Conservation (phyloP, 805 yeast species). For the Teunomyces tritomae region DNA sequence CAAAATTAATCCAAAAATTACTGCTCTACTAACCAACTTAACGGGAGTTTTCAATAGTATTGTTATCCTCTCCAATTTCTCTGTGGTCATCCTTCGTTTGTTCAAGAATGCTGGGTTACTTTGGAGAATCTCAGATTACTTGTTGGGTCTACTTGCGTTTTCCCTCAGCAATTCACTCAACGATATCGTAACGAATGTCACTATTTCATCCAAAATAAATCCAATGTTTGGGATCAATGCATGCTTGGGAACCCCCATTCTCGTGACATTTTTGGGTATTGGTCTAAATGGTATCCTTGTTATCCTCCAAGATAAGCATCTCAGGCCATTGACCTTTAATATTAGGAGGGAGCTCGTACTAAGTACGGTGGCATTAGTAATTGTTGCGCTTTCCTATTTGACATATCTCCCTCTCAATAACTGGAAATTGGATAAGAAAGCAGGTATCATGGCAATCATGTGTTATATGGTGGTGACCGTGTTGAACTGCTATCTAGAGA, state of each 20-base stretch:
- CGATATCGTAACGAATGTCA: slow-evolving; percentile 49
- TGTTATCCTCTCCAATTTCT: slow-evolving; percentile 24
- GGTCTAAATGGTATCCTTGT: slow-evolving; percentile 41
- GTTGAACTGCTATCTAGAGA: slow-evolving; percentile 13
- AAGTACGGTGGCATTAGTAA: slow-evolving; percentile 25
- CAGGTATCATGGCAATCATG: slow-evolving; percentile 23
- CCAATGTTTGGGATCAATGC: slow-evolving; percentile 47
- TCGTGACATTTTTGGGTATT: slow-evolving; percentile 48
- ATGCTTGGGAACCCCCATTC: slow-evolving; percentile 53
- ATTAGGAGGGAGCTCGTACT: slow-evolving; percentile 21
- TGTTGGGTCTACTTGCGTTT: slow-evolving; percentile 48
- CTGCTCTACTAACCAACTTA: slow-evolving; percentile 8
- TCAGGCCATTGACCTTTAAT: slow-evolving; percentile 15
- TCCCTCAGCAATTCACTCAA: slow-evolving; percentile 52
- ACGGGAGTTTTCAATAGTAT: slow-evolving; percentile 25
- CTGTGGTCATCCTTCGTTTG: slow-evolving; percentile 22
- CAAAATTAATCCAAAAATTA: not conserved
- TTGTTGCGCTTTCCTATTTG: slow-evolving; percentile 19
- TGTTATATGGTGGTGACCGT: slow-evolving; percentile 22
- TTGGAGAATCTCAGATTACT: slow-evolving; percentile 43
- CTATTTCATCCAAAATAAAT: slow-evolving; percentile 40
- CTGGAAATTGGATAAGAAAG: slow-evolving; percentile 32
- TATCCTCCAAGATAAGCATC: slow-evolving; percentile 2
- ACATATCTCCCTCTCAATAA: slow-evolving; percentile 28
- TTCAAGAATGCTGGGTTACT: slow-evolving; percentile 46